Evolutionary conservation across 2,329 filamentous ascomycete species (phyloP).

Genomic region (Ascochyta koolunga): DNA sequence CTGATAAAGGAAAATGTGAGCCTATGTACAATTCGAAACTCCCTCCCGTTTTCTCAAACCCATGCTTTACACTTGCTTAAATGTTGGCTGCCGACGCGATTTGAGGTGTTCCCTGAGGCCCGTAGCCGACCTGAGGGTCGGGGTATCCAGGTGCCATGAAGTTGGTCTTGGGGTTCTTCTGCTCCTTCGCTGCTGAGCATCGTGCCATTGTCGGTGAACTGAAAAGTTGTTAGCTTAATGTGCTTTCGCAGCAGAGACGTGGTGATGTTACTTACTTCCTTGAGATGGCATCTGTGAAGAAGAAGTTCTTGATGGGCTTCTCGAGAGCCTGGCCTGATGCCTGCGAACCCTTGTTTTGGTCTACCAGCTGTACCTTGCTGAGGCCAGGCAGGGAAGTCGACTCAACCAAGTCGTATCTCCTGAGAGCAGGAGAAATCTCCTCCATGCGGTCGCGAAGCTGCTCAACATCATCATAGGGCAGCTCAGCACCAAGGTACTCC

Average conservation of each 20-base stretch:
- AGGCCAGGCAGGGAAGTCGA: conserved; percentile 72
- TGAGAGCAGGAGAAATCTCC: conserved; percentile 89
- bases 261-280: conserved; percentile 71
- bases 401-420: conserved; percentile 90
- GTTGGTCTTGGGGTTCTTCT: conserved; percentile 57
- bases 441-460: conserved; percentile 90
- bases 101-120: conserved; percentile 31
- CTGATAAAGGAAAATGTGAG: conserved; percentile 31
- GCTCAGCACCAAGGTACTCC: conserved; percentile 84
- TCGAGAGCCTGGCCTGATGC: conserved; percentile 75
- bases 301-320: conserved; percentile 93
- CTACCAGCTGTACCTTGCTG: conserved; percentile 92
- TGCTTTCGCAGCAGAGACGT: neutral
- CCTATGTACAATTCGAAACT: conserved; percentile 40
- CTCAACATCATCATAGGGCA: conserved; percentile 93
- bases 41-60: conserved; percentile 18
- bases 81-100: conserved; percentile 33
- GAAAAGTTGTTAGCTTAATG: conserved; percentile 20
- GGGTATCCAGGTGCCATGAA: conserved; percentile 58
- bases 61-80: conserved; percentile 23
- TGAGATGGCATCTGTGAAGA: conserved; percentile 96
- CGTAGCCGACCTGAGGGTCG: conserved; percentile 51
- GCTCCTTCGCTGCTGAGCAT: conserved; percentile 88
- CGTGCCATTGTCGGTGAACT: conserved; percentile 98
- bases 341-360: conserved; percentile 90